Percentiles rank a stretch among this genome's conserved stretches.
These are phyloP conservation scores for Phytopythium aichiense DNA, from an alignment of 352 stramenopile genomes.

Conservation along the genomic window DNA sequence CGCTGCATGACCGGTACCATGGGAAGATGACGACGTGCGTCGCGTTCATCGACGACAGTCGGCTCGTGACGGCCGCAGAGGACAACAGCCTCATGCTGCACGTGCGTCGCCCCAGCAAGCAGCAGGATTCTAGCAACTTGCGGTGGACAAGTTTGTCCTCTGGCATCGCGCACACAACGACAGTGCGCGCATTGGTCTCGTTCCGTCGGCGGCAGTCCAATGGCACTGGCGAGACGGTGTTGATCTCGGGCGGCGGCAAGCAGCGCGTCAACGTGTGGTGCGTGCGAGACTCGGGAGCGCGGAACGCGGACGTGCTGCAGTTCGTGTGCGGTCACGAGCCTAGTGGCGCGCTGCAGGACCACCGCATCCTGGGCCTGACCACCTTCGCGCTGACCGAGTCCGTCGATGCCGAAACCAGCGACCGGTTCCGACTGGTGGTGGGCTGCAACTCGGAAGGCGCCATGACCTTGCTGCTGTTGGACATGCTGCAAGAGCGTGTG, in stretches of 20 bases:
- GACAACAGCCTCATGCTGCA: slow-evolving; percentile 85
- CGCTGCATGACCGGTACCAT: slow-evolving; percentile 66
- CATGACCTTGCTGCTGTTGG: slow-evolving; percentile 57
- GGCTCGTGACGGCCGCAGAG: slow-evolving; percentile 66
- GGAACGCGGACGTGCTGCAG: slow-evolving; percentile 33
- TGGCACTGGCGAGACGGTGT: slow-evolving; percentile 28
- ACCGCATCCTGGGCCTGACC: slow-evolving; percentile 74
- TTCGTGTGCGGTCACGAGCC: slow-evolving; percentile 64
- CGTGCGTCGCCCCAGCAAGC: slow-evolving; percentile 8
- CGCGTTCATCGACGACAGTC: slow-evolving; percentile 30
- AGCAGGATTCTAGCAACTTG: slow-evolving; percentile 8
- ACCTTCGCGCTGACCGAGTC: slow-evolving; percentile 36
- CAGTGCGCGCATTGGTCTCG: slow-evolving; percentile 57
- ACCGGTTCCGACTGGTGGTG: slow-evolving; percentile 46
- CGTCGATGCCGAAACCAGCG: background rate
- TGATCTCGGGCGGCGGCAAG: slow-evolving; percentile 78
- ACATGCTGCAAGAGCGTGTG: slow-evolving; percentile 24
- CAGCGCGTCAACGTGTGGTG: slow-evolving; percentile 77
- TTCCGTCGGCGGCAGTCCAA: slow-evolving; percentile 22
- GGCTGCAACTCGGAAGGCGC: slow-evolving; percentile 77
- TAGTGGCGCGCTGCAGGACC: slow-evolving; percentile 58
- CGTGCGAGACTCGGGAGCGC: slow-evolving; percentile 22
- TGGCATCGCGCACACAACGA: slow-evolving; percentile 75
- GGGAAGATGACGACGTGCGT: slow-evolving; percentile 75
- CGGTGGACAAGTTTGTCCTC: slow-evolving; percentile 48